Conservation (phyloP, 805 yeast species). For the Candida yuanshanica region DNA sequence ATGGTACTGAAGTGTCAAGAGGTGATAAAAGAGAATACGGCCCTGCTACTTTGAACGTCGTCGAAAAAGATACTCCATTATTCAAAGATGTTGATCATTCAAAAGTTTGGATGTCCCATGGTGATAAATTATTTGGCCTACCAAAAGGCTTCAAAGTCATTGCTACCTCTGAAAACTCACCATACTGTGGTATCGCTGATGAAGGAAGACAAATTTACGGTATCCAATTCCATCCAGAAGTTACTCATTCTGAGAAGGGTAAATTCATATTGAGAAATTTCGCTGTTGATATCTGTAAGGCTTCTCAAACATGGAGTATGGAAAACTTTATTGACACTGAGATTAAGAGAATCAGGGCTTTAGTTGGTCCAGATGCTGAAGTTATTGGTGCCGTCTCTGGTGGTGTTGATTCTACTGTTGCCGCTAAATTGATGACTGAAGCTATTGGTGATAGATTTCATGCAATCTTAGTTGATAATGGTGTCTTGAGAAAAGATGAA, state of each 20-base stretch:
- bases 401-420: constrained; percentile 99
- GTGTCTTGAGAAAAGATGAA: constrained; percentile 94
- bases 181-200: constrained; percentile 88
- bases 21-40: constrained; percentile 99
- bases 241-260: constrained; percentile 92
- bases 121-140: constrained; percentile 87
- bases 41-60: constrained; percentile 82
- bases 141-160: constrained; percentile 86
- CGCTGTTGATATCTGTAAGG: constrained; percentile 86
- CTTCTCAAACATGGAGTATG: constrained; percentile 94
- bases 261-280: constrained; percentile 83
- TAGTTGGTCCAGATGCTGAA: constrained; percentile 97
- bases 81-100: constrained; percentile 90
- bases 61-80: constrained; percentile 60
- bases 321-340: constrained; percentile 96
- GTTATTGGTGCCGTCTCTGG: constrained; percentile 99
- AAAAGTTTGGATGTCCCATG: constrained; percentile 99
- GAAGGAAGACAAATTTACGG: constrained; percentile 74
- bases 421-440: constrained; percentile 95
- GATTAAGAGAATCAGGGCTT: constrained; percentile 80
- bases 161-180: constrained; percentile 92
- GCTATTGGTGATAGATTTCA: constrained; percentile 99
- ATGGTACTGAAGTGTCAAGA: constrained; percentile 84
- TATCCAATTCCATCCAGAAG: constrained; percentile 99
- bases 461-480: constrained; percentile 96